A percentile compares a stretch with the other conserved stretches of the same genome.
These are phyloP conservation scores for Arthrobotrys iridis DNA, from an alignment of 2,329 filamentous ascomycete species.

Conservation along the genomic window DNA sequence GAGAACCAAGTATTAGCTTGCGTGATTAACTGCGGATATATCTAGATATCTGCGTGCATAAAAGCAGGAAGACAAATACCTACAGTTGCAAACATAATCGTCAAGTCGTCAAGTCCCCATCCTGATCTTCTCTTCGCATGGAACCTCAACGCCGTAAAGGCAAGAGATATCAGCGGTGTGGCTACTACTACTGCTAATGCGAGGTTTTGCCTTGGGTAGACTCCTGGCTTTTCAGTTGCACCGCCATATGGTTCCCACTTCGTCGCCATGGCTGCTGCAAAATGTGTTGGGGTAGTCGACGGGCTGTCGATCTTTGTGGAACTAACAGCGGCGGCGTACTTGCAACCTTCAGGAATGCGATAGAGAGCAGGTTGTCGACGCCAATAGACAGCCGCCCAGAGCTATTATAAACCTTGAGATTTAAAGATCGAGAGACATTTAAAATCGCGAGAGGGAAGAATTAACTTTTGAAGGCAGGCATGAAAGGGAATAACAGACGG, in stretches of 20 bases:
- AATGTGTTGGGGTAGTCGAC: conserved; percentile 38
- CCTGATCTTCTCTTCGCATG: conserved; percentile 41
- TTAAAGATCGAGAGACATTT: conserved; percentile 20
- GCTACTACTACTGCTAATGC: conserved; percentile 27
- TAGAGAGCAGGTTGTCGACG: not conserved
- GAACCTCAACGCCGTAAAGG: conserved; percentile 35
- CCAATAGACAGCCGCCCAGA: not conserved
- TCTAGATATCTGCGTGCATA: not conserved
- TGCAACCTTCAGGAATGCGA: conserved; percentile 1
- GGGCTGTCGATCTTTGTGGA: conserved; percentile 1
- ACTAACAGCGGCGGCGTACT: not conserved
- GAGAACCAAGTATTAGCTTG: conserved; percentile 58
- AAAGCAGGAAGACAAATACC: not conserved
- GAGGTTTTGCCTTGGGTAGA: conserved; percentile 42
- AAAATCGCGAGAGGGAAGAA: conserved; percentile 5
- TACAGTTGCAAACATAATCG: conserved; percentile 60
- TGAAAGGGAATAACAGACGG: conserved; percentile 1
- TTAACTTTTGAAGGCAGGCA: not conserved
- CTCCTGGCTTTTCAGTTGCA: conserved; percentile 26
- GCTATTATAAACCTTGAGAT: not conserved
- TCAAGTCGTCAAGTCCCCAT: conserved; percentile 60
- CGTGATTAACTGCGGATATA: no score
- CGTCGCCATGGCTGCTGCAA: conserved; percentile 27
- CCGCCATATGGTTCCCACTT: conserved; percentile 33
- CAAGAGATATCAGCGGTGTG: conserved; percentile 40